Base-by-base conservation (phyloP, 2,329 filamentous ascomycete species). In the Penicillium sp. region DNA sequence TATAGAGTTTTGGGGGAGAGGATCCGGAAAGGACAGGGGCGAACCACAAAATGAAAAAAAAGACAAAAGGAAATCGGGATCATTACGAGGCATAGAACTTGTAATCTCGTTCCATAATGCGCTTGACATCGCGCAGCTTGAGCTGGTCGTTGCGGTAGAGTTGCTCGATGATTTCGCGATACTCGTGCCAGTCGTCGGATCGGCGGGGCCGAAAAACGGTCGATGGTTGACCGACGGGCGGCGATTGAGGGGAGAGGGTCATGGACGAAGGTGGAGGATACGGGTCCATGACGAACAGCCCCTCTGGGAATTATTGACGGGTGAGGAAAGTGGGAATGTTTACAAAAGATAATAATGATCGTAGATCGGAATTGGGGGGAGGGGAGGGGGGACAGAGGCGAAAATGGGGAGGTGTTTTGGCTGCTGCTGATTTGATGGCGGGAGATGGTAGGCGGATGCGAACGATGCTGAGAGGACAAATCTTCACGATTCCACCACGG, bases 151-250 rank as follows among this genome's bases (percentile, higher is more conserved):
- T 70, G 35, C 72, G 73, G 56, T 76, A 76, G 56, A 76, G 73
- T 40, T 71, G 66, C 53, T 76, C 73, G 59, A 76, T 76, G 35
- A 67, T 69, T 28, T 74, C 65, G 40, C 74, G 74, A 55, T 74
- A 76, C 51, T 74, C 64, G 46, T 75, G 71, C 74, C 74, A 76
- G 58, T 76, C 74, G 38, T 76, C 74, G 26, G 73, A 75, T 65
- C 70, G 68, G 67, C 73, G 73, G 61, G 74, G 74, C 42, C 72
- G 71, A 60, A 76, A 74, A 55, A 70, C 57, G 51, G 64, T 58
- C 19, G 67, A 64, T 22, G 65, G 62, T 40, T 37, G 63, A 56
- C 30, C 65, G 54, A 45, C 63, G 48, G 51, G 63, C 62, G 60
- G 68, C 2, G 65, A 62, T 64, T 62, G 51, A 30, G 61, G 62